Evolutionary conservation across 2,329 filamentous ascomycete genomes (phyloP).

Genomic region (Hypoxylon sp.): DNA sequence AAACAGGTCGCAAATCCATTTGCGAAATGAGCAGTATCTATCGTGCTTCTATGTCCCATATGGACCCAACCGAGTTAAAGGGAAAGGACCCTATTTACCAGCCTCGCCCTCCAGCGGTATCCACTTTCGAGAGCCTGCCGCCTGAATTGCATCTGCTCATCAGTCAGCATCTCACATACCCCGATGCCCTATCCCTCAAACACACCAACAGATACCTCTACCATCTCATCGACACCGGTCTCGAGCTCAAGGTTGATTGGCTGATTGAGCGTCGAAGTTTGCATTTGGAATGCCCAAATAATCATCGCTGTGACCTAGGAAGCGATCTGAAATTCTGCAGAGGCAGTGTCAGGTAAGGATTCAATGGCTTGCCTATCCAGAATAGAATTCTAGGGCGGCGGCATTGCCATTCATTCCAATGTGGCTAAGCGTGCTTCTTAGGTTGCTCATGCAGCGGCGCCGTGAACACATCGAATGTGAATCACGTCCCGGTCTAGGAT

Average conservation of each 20-base stretch:
- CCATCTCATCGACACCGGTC: slow-evolving; percentile 74
- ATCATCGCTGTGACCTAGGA: slow-evolving; percentile 69
- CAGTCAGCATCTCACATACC: slow-evolving; percentile 73
- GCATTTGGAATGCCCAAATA: slow-evolving; percentile 76
- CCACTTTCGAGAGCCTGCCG: slow-evolving; percentile 68
- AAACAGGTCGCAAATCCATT: background rate
- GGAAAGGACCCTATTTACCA: background rate
- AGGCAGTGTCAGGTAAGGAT: slow-evolving; percentile 67
- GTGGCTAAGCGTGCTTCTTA: slow-evolving; percentile 48
- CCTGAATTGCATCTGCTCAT: slow-evolving; percentile 78
- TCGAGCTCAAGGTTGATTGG: slow-evolving; percentile 78
- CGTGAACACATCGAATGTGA: slow-evolving; percentile 74
- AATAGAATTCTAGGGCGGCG: background rate
- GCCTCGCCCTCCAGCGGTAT: slow-evolving; percentile 13
- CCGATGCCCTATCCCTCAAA: slow-evolving; percentile 79
- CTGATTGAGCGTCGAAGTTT: slow-evolving; percentile 73
- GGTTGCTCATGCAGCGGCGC: slow-evolving; percentile 70
- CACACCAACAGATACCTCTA: slow-evolving; percentile 76
- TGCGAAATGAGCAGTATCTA: slow-evolving; percentile 19
- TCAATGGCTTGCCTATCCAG: background rate
- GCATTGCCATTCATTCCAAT: background rate
- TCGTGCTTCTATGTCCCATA: slow-evolving; percentile 7
- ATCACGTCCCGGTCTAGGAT: slow-evolving; percentile 68
- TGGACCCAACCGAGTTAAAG: background rate
- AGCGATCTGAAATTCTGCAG: slow-evolving; percentile 73